These are phyloP conservation scores for Conoideocrella luteorostrata DNA, from an alignment of 2,329 filamentous ascomycete genomes.

Conservation along the genomic window DNA sequence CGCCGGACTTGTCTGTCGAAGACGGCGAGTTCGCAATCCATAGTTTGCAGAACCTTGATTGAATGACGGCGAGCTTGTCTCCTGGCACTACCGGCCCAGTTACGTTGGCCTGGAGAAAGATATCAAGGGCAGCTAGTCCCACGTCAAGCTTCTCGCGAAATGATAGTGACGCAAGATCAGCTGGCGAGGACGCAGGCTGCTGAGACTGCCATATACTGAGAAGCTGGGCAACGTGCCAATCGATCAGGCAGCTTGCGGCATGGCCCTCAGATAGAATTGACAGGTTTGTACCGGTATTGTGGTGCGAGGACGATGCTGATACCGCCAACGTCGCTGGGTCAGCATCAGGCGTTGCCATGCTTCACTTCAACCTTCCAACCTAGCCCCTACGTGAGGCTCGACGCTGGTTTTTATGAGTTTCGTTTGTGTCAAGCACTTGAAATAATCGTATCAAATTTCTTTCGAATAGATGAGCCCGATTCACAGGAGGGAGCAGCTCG, in stretches of 20 bases:
- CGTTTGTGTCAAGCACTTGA: too few relatives aligned
- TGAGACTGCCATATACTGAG: neutral
- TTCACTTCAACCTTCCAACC: too few relatives aligned
- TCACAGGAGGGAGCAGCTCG: too few relatives aligned
- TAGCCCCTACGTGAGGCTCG: too few relatives aligned
- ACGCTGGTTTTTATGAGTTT: too few relatives aligned
- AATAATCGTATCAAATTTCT: too few relatives aligned
- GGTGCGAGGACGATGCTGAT: constrained; percentile 9
- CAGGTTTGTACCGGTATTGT: constrained; percentile 8
- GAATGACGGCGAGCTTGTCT: constrained; percentile 19
- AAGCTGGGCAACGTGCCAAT: constrained; percentile 5
- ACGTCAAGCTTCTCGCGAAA: constrained; percentile 19
- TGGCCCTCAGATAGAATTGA: constrained; percentile 10
- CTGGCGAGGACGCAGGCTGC: neutral
- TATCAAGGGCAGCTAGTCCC: constrained; percentile 47
- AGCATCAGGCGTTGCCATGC: neutral
- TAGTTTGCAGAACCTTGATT: constrained; percentile 33
- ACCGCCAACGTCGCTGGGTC: constrained; percentile 4
- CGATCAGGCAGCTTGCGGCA: constrained; percentile 8
- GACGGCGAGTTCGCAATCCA: constrained; percentile 17
- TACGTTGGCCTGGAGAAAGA: constrained; percentile 80
- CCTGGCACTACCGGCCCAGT: constrained; percentile 70
- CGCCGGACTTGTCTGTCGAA: constrained; percentile 1
- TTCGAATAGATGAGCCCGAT: too few relatives aligned
- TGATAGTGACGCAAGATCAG: constrained; percentile 4